phyloP scores from a whole-genome alignment of 306 rosid genomes.

The Vigna nakashimae region DNA sequence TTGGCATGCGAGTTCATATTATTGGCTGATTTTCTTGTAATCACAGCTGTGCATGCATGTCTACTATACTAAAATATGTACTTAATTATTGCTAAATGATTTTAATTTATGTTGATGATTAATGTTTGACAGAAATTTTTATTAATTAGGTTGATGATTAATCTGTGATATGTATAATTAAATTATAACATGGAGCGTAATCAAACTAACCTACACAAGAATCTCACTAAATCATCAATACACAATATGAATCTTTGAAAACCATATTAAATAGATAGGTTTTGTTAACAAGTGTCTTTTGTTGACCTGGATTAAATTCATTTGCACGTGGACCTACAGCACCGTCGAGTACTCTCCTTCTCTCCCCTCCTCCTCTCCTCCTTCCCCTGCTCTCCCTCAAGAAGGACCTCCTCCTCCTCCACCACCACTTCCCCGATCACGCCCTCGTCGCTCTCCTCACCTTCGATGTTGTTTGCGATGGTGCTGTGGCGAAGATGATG shows the following conservation, averaged over 20 bases:
- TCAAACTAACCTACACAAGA: background rate
- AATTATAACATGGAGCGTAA: background rate
- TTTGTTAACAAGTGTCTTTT: too few relatives aligned
- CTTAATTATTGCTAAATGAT: slow-evolving; percentile 34
- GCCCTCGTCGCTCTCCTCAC: too few relatives aligned
- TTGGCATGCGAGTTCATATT: slow-evolving; percentile 26
- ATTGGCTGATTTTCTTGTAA: slow-evolving; percentile 32
- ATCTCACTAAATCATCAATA: background rate
- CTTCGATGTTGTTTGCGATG: too few relatives aligned
- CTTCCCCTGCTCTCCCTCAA: too few relatives aligned
- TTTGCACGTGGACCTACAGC: too few relatives aligned
- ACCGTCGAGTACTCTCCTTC: too few relatives aligned
- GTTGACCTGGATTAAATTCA: too few relatives aligned
- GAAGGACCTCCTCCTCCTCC: too few relatives aligned
- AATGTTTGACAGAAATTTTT: background rate
- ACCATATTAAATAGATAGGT: background rate
- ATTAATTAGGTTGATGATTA: too few relatives aligned
- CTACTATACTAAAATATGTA: background rate
- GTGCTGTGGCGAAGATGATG: too few relatives aligned
- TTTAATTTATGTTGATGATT: slow-evolving; percentile 2
- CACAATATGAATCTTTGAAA: background rate
- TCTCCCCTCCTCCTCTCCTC: too few relatives aligned
- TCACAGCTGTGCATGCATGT: slow-evolving; percentile 33
- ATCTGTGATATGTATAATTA: background rate
- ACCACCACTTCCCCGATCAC: too few relatives aligned